These are phyloP conservation scores for Didymella sp. DNA, from an alignment of 2,329 filamentous ascomycete genomes.

Conservation along the genomic window DNA sequence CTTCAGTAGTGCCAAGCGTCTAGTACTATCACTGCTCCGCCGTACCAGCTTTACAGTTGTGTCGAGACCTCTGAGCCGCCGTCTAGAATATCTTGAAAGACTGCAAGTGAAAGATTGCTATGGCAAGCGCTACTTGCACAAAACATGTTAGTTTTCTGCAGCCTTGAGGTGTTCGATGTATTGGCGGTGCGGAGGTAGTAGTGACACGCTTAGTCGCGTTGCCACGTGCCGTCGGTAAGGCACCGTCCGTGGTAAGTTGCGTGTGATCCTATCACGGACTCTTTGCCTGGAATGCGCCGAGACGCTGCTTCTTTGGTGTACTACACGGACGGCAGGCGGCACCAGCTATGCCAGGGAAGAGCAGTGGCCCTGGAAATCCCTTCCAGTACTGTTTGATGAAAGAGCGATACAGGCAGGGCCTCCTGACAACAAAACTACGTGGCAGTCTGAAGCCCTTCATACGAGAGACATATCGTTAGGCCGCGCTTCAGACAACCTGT, in stretches of 20 bases:
- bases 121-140: too few species aligned
- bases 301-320: background rate
- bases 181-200: too few species aligned
- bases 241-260: background rate
- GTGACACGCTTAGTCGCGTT: slow-evolving; percentile 5
- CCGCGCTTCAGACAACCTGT: background rate
- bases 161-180: too few species aligned
- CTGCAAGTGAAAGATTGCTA: too few species aligned
- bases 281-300: slow-evolving; percentile 1
- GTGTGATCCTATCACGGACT: background rate
- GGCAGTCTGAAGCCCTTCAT: background rate
- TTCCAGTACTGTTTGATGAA: slow-evolving; percentile 3
- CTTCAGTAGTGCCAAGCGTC: too few species aligned
- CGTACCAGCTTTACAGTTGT: too few species aligned
- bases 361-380: background rate
- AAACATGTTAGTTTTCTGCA: too few species aligned
- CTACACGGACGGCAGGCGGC: slow-evolving; percentile 5
- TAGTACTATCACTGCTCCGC: too few species aligned
- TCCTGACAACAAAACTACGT: background rate
- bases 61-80: too few species aligned
- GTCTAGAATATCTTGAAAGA: too few species aligned
- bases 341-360: slow-evolving; percentile 2
- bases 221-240: slow-evolving; percentile 10
- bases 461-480: background rate
- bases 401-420: background rate